Percentiles rank a stretch among this genome's conserved stretches.
These are phyloP conservation scores for Periconia macrospinosa DNA, from an alignment of 2,329 filamentous ascomycete genomes.

Conservation along the genomic window DNA sequence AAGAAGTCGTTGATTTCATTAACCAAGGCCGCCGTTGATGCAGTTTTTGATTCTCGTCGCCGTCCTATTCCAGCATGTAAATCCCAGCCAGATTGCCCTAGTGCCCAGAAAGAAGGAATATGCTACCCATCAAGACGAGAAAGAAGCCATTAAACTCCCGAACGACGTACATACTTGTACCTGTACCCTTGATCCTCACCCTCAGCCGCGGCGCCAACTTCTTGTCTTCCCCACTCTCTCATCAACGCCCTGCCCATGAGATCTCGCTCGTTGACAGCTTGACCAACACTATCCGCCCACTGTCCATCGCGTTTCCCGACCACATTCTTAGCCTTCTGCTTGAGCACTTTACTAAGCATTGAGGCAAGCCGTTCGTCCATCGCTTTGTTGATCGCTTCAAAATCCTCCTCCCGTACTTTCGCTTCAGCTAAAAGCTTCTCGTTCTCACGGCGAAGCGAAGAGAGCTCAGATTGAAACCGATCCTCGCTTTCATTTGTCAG, in stretches of 20 bases:
- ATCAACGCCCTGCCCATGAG: conserved; percentile 35
- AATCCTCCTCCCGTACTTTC: conserved; percentile 24
- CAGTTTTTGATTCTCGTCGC: too few relatives aligned
- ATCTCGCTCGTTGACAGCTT: conserved; percentile 28
- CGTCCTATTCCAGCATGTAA: background rate
- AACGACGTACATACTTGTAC: conserved; percentile 31
- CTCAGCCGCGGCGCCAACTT: conserved; percentile 30
- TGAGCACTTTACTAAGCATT: conserved; percentile 31
- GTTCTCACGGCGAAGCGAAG: conserved; percentile 17
- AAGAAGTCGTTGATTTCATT: too few relatives aligned
- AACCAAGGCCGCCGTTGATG: too few relatives aligned
- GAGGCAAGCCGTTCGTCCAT: conserved; percentile 37
- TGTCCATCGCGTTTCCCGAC: conserved; percentile 37
- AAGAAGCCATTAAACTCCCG: conserved; percentile 3
- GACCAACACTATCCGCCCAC: conserved; percentile 31
- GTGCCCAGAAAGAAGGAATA: too few relatives aligned
- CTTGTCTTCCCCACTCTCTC: conserved; percentile 41
- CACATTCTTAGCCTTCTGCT: conserved; percentile 32
- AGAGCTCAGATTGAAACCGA: conserved; percentile 13
- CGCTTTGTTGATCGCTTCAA: conserved; percentile 31
- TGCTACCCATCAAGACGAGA: too few relatives aligned
- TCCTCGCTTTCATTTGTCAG: conserved; percentile 1
- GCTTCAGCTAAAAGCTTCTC: conserved; percentile 21
- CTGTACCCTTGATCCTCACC: conserved; percentile 22
- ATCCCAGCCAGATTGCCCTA: background rate